Percentiles rank a stretch among this genome's conserved stretches.
phyloP scores from a whole-genome alignment of 768 basidiomycete species.

The Rhizopogon roseolus region DNA sequence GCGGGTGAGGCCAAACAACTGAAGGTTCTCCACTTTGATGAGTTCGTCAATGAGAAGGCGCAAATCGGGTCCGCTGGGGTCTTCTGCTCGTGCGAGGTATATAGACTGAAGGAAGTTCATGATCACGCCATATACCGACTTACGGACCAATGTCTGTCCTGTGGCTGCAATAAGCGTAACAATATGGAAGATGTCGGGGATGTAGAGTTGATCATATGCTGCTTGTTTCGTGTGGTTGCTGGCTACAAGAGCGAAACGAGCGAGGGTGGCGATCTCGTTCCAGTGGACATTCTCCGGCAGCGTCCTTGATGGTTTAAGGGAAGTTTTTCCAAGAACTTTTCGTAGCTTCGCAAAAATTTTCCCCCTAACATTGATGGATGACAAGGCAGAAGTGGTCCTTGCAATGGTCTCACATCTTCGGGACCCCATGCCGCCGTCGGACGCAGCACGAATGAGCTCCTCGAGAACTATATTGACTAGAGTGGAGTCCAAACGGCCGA shows the following conservation, averaged over 20 bases:
- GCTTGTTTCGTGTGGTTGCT: slow-evolving; percentile 62
- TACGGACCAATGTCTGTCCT: slow-evolving; percentile 70
- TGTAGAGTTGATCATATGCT: slow-evolving; percentile 67
- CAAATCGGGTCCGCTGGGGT: slow-evolving; percentile 54
- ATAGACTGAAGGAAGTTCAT: slow-evolving; percentile 81
- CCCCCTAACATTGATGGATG: slow-evolving; percentile 75
- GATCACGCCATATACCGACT: slow-evolving; percentile 76
- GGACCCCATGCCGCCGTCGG: slow-evolving; percentile 79
- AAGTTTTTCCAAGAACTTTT: slow-evolving; percentile 73
- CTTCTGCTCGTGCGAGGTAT: slow-evolving; percentile 55
- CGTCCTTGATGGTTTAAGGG: slow-evolving; percentile 54
- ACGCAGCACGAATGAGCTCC: slow-evolving; percentile 75
- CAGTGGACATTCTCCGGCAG: slow-evolving; percentile 71
- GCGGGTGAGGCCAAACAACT: slow-evolving; percentile 69
- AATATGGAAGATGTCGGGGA: slow-evolving; percentile 80
- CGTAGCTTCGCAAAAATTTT: slow-evolving; percentile 75
- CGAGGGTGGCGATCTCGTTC: slow-evolving; percentile 76
- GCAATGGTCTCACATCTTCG: slow-evolving; percentile 71
- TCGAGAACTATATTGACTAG: slow-evolving; percentile 73
- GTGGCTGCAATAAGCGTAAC: slow-evolving; percentile 73
- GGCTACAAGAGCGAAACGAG: slow-evolving; percentile 70
- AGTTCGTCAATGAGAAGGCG: slow-evolving; percentile 59
- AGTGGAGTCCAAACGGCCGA: slow-evolving; percentile 62
- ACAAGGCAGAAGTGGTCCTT: slow-evolving; percentile 66
- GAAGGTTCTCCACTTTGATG: slow-evolving; percentile 50